A percentile compares a stretch with the other conserved stretches of the same genome.
phyloP scores from a whole-genome alignment of 768 basidiomycete genomes.

The Sporobolomyces phaffii region DNA sequence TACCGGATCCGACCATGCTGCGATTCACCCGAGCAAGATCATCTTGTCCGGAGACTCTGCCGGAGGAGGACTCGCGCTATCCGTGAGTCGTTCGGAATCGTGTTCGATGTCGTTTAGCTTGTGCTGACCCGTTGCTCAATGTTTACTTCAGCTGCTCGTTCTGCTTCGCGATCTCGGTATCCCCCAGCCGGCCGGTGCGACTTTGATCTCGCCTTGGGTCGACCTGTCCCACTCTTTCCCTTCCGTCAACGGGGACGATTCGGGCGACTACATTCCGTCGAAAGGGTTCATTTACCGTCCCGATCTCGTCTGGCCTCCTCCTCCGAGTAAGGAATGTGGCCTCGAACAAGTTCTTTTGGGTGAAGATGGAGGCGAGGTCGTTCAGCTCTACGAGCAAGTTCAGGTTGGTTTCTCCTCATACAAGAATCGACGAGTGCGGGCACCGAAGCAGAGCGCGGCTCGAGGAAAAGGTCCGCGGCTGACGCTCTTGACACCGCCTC shows the following conservation, averaged over 20 bases:
- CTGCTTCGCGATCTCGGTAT: constrained; percentile 71
- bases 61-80: constrained; percentile 77
- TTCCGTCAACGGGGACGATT: constrained; percentile 55
- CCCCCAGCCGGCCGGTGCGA: constrained; percentile 68
- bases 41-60: constrained; percentile 87
- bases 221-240: constrained; percentile 88
- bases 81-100: constrained; percentile 42
- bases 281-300: constrained; percentile 48
- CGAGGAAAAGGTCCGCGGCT: too few relatives aligned
- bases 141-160: constrained; percentile 56
- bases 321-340: constrained; percentile 33
- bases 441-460: too few relatives aligned
- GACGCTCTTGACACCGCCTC: too few relatives aligned
- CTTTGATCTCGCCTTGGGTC: constrained; percentile 83
- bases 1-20: constrained; percentile 54
- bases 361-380: constrained; percentile 1
- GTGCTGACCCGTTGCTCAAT: not conserved
- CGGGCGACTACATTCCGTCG: constrained; percentile 31
- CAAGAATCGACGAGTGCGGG: not conserved
- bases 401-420: constrained; percentile 2
- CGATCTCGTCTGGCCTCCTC: constrained; percentile 47
- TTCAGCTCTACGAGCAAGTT: constrained; percentile 33
- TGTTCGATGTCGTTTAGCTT: not conserved
- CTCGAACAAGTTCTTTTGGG: constrained; percentile 15
- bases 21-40: constrained; percentile 74